Conservation (phyloP, 805 yeast species). For the Yarrowia osloensis region DNA sequence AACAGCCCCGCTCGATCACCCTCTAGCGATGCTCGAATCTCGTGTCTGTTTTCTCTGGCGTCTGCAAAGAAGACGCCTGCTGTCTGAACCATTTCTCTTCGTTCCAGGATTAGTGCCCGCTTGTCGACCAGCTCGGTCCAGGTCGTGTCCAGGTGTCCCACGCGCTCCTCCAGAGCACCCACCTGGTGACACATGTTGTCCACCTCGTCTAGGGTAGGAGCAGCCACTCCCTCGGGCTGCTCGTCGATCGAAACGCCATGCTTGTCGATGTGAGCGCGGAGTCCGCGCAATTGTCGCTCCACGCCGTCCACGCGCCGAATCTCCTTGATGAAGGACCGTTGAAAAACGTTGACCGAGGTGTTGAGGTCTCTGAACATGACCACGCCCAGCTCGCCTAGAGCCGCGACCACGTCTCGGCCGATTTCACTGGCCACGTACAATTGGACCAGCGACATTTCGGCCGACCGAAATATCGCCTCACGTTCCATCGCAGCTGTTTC, state of each 20-base stretch:
- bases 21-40: constrained; percentile 40
- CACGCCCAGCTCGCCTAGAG: constrained; percentile 78
- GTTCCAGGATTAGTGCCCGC: constrained; percentile 67
- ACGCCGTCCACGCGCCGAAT: constrained; percentile 78
- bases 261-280: constrained; percentile 39
- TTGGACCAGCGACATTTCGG: constrained; percentile 95
- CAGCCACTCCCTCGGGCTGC: constrained; percentile 14
- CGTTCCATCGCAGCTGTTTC: constrained; percentile 4
- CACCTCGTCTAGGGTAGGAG: constrained; percentile 55
- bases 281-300: constrained; percentile 66
- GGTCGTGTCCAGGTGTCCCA: constrained; percentile 67
- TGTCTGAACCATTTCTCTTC: constrained; percentile 59
- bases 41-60: constrained; percentile 40
- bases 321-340: constrained; percentile 85
- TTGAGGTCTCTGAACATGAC: constrained; percentile 90
- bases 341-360: constrained; percentile 73
- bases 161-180: constrained; percentile 65
- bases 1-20: constrained; percentile 35
- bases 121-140: constrained; percentile 61
- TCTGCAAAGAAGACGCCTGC: constrained; percentile 49
- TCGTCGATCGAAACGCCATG: constrained; percentile 36
- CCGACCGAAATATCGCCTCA: constrained; percentile 51
- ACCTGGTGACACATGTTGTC: constrained; percentile 69
- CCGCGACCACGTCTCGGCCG: constrained; percentile 77
- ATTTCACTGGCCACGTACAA: constrained; percentile 87